These are phyloP conservation scores for Globisporangium parvum DNA, from an alignment of 352 stramenopile species.

Conservation along the genomic window DNA sequence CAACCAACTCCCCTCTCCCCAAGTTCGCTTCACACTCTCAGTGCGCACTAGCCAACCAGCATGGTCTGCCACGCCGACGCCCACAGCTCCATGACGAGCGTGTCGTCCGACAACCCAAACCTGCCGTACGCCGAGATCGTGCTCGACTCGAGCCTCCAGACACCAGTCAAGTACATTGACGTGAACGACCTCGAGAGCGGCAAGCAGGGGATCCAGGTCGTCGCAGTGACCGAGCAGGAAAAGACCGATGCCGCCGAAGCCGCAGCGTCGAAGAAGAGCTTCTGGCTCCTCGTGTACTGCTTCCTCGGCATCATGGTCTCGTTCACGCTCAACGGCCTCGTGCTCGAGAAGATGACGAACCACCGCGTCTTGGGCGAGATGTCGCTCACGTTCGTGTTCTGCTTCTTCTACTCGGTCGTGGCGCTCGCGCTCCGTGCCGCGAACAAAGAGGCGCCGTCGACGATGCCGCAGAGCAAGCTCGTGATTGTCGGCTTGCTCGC, in stretches of 20 bases:
- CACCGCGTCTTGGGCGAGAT: slow-evolving; percentile 74
- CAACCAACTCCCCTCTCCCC: no score
- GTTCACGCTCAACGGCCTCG: slow-evolving; percentile 76
- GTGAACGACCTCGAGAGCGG: slow-evolving; percentile 23
- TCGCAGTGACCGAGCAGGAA: slow-evolving; percentile 2
- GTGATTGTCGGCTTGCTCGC: slow-evolving; percentile 56
- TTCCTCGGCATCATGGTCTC: slow-evolving; percentile 80
- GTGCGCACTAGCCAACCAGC: no score
- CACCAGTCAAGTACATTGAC: slow-evolving; percentile 26
- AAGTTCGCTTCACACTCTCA: no score
- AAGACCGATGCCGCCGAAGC: slow-evolving; percentile 3
- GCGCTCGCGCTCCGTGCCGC: slow-evolving; percentile 50
- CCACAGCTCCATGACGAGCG: slow-evolving; percentile 33
- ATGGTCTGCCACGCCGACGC: slow-evolving; percentile 23
- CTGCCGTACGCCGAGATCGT: slow-evolving; percentile 58
- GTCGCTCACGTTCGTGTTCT: slow-evolving; percentile 83
- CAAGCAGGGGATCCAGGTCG: slow-evolving; percentile 10
- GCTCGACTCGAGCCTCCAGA: slow-evolving; percentile 21
- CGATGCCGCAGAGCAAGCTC: slow-evolving; percentile 65
- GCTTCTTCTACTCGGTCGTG: slow-evolving; percentile 64
- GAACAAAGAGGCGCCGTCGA: slow-evolving; percentile 64
- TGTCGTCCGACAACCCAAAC: slow-evolving; percentile 18
- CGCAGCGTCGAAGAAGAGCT: slow-evolving; percentile 27
- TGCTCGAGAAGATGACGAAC: slow-evolving; percentile 83
- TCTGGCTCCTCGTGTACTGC: slow-evolving; percentile 68